Evolutionary conservation across 2,329 filamentous ascomycete species (phyloP).

Genomic region (Aspergillus neoniger): DNA sequence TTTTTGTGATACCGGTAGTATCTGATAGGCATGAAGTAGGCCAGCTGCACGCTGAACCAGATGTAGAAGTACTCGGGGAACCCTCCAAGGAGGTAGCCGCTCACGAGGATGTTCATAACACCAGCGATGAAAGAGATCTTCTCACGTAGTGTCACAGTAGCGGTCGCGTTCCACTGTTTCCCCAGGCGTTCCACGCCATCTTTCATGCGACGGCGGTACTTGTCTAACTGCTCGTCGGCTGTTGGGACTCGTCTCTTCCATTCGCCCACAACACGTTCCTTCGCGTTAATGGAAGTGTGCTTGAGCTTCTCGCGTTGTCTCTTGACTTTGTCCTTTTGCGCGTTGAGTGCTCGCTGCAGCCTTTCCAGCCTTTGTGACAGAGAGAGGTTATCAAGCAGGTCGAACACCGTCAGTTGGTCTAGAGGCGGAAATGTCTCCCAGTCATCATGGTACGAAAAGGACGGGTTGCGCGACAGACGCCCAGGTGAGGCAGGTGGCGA

Average conservation of each 20-base stretch:
- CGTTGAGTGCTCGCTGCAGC: slow-evolving; percentile 77
- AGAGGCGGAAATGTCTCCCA: slow-evolving; percentile 85
- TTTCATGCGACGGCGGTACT: slow-evolving; percentile 85
- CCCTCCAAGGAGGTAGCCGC: slow-evolving; percentile 87
- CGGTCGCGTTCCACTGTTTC: slow-evolving; percentile 83
- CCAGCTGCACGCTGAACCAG: slow-evolving; percentile 85
- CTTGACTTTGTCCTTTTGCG: slow-evolving; percentile 81
- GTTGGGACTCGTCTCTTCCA: slow-evolving; percentile 84
- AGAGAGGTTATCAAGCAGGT: slow-evolving; percentile 89
- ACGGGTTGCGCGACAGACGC: slow-evolving; percentile 70
- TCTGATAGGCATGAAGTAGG: slow-evolving; percentile 97
- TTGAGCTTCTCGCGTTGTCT: slow-evolving; percentile 80
- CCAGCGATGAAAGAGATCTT: slow-evolving; percentile 96
- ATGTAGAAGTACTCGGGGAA: slow-evolving; percentile 82
- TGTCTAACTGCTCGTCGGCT: slow-evolving; percentile 88
- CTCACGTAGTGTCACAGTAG: slow-evolving; percentile 83
- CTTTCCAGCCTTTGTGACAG: slow-evolving; percentile 88
- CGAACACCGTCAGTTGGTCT: slow-evolving; percentile 86
- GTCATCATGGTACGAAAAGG: slow-evolving; percentile 86
- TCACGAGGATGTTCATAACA: slow-evolving; percentile 96
- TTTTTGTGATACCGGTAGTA: slow-evolving; percentile 87
- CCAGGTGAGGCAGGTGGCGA: slow-evolving; percentile 34
- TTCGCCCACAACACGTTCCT: slow-evolving; percentile 86
- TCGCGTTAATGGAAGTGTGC: slow-evolving; percentile 73
- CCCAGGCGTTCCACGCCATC: slow-evolving; percentile 84